These are phyloP conservation scores for Komagataella pseudopastoris DNA, from an alignment of 805 yeast genomes.

Conservation along the genomic window DNA sequence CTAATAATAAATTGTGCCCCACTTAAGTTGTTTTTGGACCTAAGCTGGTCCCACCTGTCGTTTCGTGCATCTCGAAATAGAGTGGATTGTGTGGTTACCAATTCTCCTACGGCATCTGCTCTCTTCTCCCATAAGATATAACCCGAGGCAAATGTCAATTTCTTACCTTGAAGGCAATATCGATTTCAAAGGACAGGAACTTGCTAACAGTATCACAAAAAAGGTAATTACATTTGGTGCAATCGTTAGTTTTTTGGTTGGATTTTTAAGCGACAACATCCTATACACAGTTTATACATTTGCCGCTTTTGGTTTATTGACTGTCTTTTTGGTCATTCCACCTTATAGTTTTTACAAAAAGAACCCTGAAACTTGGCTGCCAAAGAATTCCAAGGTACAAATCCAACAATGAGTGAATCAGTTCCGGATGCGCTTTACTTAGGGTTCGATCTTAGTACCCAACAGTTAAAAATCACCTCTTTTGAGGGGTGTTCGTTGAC, in stretches of 20 bases:
- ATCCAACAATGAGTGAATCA: conserved; percentile 6
- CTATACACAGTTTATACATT: conserved; percentile 23
- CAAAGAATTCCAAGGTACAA: conserved; percentile 7
- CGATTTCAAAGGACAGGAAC: conserved; percentile 42
- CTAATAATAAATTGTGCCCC: background rate
- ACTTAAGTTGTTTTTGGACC: background rate
- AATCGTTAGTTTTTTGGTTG: conserved; percentile 28
- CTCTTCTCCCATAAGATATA: background rate
- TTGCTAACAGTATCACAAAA: conserved; percentile 20
- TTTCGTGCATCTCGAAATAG: background rate
- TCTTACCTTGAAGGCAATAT: conserved; percentile 16
- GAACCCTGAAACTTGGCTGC: conserved; percentile 35
- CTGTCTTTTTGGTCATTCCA: conserved; percentile 32
- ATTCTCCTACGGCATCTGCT: background rate
- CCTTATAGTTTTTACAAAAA: conserved; percentile 44
- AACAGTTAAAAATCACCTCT: conserved; percentile 69
- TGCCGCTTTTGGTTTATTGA: conserved; percentile 18
- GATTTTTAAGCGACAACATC: conserved; percentile 34
- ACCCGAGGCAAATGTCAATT: background rate
- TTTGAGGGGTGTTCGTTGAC: conserved; percentile 28
- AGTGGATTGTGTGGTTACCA: background rate
- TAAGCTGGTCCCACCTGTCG: no score
- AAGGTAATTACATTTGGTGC: conserved; percentile 17
- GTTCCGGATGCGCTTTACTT: conserved; percentile 22
- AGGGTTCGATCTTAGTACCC: conserved; percentile 85